Conservation (phyloP, 176 grass and related monocot species). For the Hordeum vulgare region DNA sequence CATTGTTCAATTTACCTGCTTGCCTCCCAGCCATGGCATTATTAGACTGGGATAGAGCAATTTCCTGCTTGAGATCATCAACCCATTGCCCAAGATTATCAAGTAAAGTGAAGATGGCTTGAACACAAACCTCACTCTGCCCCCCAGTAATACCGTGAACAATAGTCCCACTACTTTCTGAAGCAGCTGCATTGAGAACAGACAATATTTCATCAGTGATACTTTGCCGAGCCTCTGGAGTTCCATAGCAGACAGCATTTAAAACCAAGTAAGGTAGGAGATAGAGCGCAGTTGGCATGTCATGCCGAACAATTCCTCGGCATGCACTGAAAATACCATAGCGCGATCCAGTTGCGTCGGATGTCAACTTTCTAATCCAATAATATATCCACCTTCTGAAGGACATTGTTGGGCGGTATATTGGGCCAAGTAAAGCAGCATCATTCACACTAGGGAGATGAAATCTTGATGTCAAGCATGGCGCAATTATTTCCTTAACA, state of each 20-base stretch:
- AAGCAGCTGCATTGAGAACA: slow-evolving; percentile 84
- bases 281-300: slow-evolving; percentile 91
- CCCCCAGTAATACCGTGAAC: slow-evolving; percentile 61
- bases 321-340: slow-evolving; percentile 85
- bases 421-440: slow-evolving; percentile 52
- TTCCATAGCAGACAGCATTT: slow-evolving; percentile 94
- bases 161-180: slow-evolving; percentile 70
- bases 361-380: slow-evolving; percentile 84
- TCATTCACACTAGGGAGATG: slow-evolving; percentile 63
- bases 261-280: slow-evolving; percentile 89
- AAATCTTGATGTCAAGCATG: slow-evolving; percentile 91
- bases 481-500: slow-evolving; percentile 96
- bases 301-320: slow-evolving; percentile 80
- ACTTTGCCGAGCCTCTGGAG: slow-evolving; percentile 66
- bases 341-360: slow-evolving; percentile 66
- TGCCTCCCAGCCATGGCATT: slow-evolving; percentile 31
- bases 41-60: slow-evolving; percentile 69
- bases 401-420: slow-evolving; percentile 84
- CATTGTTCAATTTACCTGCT: slow-evolving; percentile 48
- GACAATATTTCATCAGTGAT: slow-evolving; percentile 91
- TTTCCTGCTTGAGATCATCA: slow-evolving; percentile 93
- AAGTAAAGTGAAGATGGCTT: slow-evolving; percentile 95
- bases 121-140: slow-evolving; percentile 89
- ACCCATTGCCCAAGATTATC: slow-evolving; percentile 99
- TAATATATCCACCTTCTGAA: slow-evolving; percentile 89